phyloP scores from a whole-genome alignment of 306 rosid genomes.

The Abrus precatorius region DNA sequence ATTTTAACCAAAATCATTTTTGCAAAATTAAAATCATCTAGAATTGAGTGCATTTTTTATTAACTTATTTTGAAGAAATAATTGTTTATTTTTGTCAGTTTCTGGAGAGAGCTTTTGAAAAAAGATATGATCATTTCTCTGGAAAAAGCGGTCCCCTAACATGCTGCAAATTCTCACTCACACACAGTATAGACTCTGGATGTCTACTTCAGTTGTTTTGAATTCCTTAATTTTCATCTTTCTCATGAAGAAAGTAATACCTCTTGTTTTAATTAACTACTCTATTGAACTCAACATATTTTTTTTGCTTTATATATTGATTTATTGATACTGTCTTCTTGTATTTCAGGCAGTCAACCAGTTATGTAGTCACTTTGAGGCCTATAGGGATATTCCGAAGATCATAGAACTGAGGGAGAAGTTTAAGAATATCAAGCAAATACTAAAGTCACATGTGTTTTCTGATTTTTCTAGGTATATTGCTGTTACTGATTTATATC shows the following conservation, averaged over 20 bases:
- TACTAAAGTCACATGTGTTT: slow-evolving; percentile 95
- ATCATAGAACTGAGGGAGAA: slow-evolving; percentile 98
- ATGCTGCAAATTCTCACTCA: neutral
- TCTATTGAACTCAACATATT: neutral
- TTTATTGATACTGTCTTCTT: slow-evolving; percentile 46
- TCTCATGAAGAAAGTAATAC: slow-evolving; percentile 25
- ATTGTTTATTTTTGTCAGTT: neutral
- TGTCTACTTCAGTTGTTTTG: slow-evolving; percentile 37
- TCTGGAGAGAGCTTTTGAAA: neutral
- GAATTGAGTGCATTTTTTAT: neutral
- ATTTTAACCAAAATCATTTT: neutral
- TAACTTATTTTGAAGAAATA: neutral
- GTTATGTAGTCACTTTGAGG: slow-evolving; percentile 96
- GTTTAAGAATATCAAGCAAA: slow-evolving; percentile 96
- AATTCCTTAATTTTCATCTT: slow-evolving; percentile 24
- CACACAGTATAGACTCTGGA: neutral
- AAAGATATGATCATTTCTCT: neutral
- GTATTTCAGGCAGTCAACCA: slow-evolving; percentile 95
- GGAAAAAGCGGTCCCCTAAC: neutral
- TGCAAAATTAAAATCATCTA: slow-evolving; percentile 4
- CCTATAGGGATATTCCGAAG: slow-evolving; percentile 96
- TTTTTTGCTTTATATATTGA: slow-evolving; percentile 25
- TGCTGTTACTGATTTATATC: slow-evolving; percentile 34
- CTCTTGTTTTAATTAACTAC: slow-evolving; percentile 39
- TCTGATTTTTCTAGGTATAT: slow-evolving; percentile 96